Conservation (phyloP, 2,329 filamentous ascomycete genomes). For the Camptophora hylomeconis region DNA sequence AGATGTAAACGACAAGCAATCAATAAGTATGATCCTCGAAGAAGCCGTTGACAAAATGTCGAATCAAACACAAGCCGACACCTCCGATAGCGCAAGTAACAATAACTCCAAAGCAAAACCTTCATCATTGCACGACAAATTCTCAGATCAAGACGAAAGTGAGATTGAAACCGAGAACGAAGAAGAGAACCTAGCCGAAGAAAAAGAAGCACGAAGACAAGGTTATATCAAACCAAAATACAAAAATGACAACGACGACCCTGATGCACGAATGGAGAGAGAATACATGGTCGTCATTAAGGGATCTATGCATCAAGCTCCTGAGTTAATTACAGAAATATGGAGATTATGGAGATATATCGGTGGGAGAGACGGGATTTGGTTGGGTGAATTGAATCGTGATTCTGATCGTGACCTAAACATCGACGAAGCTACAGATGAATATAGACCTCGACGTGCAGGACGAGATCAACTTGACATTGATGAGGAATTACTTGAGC, state of each 20-base stretch:
- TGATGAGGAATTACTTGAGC: no score
- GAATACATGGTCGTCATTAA: constrained; percentile 4
- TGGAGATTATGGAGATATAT: constrained; percentile 17
- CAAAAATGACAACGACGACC: background rate
- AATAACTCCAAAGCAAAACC: no score
- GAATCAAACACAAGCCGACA: background rate
- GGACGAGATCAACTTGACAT: no score
- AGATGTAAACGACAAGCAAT: no score
- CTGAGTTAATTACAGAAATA: constrained; percentile 9
- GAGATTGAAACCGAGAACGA: background rate
- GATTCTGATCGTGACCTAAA: no score
- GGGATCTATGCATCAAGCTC: constrained; percentile 5
- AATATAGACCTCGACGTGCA: no score
- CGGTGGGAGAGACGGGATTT: constrained; percentile 10
- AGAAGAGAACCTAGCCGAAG: background rate
- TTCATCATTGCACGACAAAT: no score
- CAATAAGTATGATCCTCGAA: no score
- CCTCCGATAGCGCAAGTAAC: background rate
- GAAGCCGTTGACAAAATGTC: no score
- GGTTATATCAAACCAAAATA: background rate
- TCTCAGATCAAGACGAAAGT: no score
- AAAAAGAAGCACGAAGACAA: background rate
- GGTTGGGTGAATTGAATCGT: no score
- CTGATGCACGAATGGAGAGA: background rate
- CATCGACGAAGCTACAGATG: no score